Conservation (phyloP, 257 asterid genomes). For the Parsonsia alboflavescens region DNA sequence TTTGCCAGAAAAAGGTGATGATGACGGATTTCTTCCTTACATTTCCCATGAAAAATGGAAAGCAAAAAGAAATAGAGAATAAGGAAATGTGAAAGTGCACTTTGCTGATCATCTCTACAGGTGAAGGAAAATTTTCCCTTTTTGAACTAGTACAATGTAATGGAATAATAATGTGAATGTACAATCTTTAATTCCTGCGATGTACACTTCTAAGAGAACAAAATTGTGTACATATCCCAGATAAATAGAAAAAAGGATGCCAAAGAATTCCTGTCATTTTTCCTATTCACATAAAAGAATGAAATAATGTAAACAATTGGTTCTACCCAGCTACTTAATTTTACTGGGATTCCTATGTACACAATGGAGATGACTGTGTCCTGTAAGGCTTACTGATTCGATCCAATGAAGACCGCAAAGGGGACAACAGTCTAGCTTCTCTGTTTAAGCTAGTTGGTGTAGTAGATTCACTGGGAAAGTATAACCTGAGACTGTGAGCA, state of each 20-base stretch:
- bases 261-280: slow-evolving; percentile 36
- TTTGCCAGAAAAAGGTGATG: too few relatives aligned
- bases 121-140: not conserved
- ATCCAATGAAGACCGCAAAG: slow-evolving; percentile 17
- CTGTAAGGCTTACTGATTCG: slow-evolving; percentile 24
- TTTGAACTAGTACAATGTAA: not conserved
- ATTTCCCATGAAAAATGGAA: not conserved
- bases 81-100: not conserved
- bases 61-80: not conserved
- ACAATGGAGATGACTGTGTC: slow-evolving; percentile 32
- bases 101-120: not conserved
- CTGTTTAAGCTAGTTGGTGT: slow-evolving; percentile 34
- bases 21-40: not conserved
- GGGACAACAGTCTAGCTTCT: slow-evolving; percentile 10
- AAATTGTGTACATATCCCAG: slow-evolving; percentile 35
- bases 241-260: not conserved
- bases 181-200: not conserved
- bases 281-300: slow-evolving; percentile 45
- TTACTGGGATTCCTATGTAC: slow-evolving; percentile 18
- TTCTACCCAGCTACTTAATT: slow-evolving; percentile 10
- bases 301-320: slow-evolving; percentile 28
- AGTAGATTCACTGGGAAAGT: slow-evolving; percentile 35
- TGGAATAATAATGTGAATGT: slow-evolving; percentile 1
- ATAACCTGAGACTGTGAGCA: slow-evolving; percentile 29
- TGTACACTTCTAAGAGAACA: slow-evolving; percentile 30